Conservation (phyloP, 305 asterid genomes). For the Rubia tinctorum region DNA sequence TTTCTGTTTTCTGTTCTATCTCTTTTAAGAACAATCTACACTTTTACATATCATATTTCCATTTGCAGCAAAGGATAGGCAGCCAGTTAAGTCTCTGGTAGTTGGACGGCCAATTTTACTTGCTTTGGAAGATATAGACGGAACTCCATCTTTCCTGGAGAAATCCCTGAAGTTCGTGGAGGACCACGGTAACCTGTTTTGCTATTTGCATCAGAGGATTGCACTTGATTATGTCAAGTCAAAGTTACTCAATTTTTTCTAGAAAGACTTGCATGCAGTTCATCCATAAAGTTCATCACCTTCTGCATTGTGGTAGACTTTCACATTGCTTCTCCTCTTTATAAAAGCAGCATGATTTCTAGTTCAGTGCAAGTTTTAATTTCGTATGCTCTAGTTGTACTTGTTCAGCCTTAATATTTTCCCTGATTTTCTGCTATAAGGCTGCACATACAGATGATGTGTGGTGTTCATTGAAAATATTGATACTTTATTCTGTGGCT, state of each 20-base stretch:
- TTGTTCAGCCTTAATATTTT: background rate
- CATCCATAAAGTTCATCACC: background rate
- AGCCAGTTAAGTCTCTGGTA: conserved; percentile 69
- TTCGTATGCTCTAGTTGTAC: background rate
- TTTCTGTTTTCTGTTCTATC: conserved; percentile 9
- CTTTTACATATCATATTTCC: conserved; percentile 1
- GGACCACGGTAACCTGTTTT: conserved; percentile 64
- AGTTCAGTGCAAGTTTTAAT: background rate
- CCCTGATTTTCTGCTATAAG: background rate
- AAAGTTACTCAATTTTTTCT: background rate
- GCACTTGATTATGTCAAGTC: background rate
- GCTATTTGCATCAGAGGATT: conserved; percentile 2
- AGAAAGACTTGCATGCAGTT: background rate
- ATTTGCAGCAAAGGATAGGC: conserved; percentile 68
- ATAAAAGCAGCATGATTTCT: background rate
- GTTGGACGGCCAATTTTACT: conserved; percentile 94
- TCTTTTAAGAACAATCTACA: conserved; percentile 14
- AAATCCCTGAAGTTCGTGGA: conserved; percentile 94
- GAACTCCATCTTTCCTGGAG: conserved; percentile 97
- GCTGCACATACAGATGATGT: background rate
- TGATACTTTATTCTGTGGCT: background rate
- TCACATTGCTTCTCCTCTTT: background rate
- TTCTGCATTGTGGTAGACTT: background rate
- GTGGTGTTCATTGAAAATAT: background rate
- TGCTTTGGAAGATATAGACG: conserved; percentile 97